phyloP scores from a whole-genome alignment of 1,284 basidiomycete species.

The Earliella scabrosa region DNA sequence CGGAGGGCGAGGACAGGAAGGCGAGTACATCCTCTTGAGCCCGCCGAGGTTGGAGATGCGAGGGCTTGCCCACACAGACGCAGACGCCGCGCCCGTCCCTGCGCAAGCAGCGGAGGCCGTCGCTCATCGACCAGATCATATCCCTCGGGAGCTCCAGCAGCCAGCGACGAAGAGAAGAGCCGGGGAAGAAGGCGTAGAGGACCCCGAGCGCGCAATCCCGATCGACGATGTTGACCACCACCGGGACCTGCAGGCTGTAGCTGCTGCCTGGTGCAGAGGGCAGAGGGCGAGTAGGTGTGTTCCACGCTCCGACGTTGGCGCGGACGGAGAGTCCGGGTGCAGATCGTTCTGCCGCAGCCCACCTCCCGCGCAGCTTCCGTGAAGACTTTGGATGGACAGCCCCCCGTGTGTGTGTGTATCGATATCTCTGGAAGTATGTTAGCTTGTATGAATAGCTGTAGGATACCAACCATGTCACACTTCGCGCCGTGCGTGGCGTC shows the following conservation, averaged over 20 bases:
- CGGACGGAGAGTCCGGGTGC: not conserved
- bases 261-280: conserved; percentile 7
- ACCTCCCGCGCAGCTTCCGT: too few relatives aligned
- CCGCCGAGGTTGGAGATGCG: conserved; percentile 6
- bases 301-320: not conserved
- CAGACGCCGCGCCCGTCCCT: conserved; percentile 13
- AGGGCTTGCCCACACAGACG: conserved; percentile 4
- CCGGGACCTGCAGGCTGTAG: too few relatives aligned
- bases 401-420: too few relatives aligned
- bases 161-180: conserved; percentile 17
- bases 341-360: not conserved
- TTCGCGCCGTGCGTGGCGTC: too few relatives aligned
- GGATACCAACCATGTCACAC: too few relatives aligned
- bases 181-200: conserved; percentile 14
- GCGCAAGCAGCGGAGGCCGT: conserved; percentile 23
- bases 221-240: too few relatives aligned
- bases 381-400: too few relatives aligned
- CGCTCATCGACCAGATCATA: conserved; percentile 23
- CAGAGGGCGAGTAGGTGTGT: conserved; percentile 1
- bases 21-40: conserved; percentile 9
- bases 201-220: not conserved
- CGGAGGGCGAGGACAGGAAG: conserved; percentile 15
- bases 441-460: too few relatives aligned
- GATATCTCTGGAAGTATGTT: too few relatives aligned
- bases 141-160: conserved; percentile 13